Percentiles rank a stretch among this genome's conserved stretches.
These are phyloP conservation scores for Cladophialophora chaetospira DNA, from an alignment of 2,329 filamentous ascomycete species.

Conservation along the genomic window DNA sequence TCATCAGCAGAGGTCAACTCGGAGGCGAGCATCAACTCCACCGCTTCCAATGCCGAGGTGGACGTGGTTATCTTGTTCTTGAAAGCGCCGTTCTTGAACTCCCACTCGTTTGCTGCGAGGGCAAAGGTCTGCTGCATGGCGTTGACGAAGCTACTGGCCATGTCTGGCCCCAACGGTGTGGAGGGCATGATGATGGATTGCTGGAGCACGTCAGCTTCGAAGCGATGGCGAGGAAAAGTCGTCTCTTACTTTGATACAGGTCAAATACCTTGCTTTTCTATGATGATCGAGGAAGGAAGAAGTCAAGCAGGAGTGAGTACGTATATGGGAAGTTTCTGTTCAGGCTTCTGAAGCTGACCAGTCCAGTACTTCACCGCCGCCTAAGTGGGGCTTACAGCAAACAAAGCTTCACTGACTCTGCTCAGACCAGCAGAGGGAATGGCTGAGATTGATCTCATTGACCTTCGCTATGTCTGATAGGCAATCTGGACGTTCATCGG, in stretches of 20 bases:
- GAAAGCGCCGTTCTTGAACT: background rate
- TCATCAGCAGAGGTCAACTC: background rate
- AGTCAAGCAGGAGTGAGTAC: background rate
- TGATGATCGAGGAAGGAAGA: background rate
- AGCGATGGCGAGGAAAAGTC: background rate
- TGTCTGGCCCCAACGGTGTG: no score
- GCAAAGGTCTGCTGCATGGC: no score
- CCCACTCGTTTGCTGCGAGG: background rate
- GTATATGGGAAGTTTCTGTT: background rate
- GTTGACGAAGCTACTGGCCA: no score
- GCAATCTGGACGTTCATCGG: no score
- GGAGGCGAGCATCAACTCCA: background rate
- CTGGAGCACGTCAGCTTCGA: background rate
- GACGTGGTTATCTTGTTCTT: background rate
- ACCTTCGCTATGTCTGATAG: no score
- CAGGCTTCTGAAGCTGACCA: no score
- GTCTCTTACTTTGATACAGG: background rate
- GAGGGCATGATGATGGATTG: background rate
- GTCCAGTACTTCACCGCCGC: background rate
- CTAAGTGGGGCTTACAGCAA: no score
- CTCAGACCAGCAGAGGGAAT: no score
- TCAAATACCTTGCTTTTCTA: background rate
- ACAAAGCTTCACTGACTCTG: no score
- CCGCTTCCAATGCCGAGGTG: background rate
- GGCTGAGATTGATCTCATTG: no score